Percentiles rank a stretch among this genome's conserved stretches.
Evolutionary conservation across 257 asterid genomes (phyloP).

Genomic region (Gardenia jasminoides): DNA sequence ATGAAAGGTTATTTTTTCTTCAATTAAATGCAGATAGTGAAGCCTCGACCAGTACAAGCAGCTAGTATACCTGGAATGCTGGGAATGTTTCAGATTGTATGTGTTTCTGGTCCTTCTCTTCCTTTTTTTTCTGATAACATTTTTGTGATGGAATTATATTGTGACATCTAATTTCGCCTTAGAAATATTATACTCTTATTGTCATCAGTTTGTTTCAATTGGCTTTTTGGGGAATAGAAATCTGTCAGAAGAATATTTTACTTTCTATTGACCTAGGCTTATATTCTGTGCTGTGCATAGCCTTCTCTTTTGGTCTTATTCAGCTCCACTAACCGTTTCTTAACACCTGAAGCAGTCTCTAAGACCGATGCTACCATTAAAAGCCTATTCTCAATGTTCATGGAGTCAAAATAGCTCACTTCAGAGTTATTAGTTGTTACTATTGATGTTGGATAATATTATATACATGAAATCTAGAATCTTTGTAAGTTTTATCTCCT

Average conservation of each 20-base stretch:
- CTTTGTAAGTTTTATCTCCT: not conserved
- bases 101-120: slow-evolving; percentile 26
- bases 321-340: not conserved
- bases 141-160: not conserved
- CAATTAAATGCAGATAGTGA: slow-evolving; percentile 62
- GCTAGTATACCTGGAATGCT: slow-evolving; percentile 99
- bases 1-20: slow-evolving; percentile 15
- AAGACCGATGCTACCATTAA: not conserved
- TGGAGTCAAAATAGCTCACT: not conserved
- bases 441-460: not conserved
- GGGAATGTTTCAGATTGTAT: slow-evolving; percentile 94
- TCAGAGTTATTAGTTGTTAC: not conserved
- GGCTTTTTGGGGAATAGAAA: not conserved
- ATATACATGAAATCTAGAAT: not conserved
- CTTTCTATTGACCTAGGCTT: not conserved
- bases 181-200: not conserved
- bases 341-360: not conserved
- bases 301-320: not conserved
- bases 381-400: too few relatives aligned
- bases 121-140: not conserved
- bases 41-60: slow-evolving; percentile 95
- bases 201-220: not conserved
- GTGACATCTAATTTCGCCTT: not conserved
- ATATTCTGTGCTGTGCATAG: not conserved
- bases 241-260: not conserved